phyloP scores from a whole-genome alignment of 768 basidiomycete genomes.

The Tubosaeta sp. region DNA sequence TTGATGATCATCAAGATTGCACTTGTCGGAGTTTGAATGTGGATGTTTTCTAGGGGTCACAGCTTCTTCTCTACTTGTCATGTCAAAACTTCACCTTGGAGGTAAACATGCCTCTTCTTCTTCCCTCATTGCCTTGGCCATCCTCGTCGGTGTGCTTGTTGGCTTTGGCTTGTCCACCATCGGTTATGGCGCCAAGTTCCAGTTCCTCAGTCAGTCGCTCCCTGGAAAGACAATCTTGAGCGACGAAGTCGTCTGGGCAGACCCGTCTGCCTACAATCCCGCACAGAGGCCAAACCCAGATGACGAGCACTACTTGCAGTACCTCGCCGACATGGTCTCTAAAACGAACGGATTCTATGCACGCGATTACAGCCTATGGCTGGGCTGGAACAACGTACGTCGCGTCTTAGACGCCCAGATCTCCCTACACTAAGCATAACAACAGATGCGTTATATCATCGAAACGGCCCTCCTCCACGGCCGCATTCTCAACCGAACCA shows the following conservation, averaged over 20 bases:
- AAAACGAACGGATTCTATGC: conserved; percentile 42
- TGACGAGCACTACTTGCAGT: conserved; percentile 26
- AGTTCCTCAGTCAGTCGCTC: conserved; percentile 13
- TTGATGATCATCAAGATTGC: not conserved
- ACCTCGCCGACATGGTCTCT: conserved; percentile 32
- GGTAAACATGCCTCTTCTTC: not conserved
- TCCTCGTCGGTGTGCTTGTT: conserved; percentile 27
- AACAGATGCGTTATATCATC: conserved; percentile 46
- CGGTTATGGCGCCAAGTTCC: conserved; percentile 11
- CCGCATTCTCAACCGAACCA: conserved; percentile 37
- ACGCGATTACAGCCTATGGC: conserved; percentile 43
- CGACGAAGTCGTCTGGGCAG: conserved; percentile 11
- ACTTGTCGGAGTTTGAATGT: too few species aligned
- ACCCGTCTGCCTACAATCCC: conserved; percentile 3
- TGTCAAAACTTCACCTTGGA: conserved; percentile 6
- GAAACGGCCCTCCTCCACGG: conserved; percentile 43
- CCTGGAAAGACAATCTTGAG: conserved; percentile 8
- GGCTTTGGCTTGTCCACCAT: conserved; percentile 23
- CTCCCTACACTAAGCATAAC: not conserved
- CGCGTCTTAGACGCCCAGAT: not conserved
- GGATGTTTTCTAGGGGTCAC: not conserved
- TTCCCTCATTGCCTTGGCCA: conserved; percentile 16
- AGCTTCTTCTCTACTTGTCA: not conserved
- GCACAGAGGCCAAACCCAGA: not conserved
- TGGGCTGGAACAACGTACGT: conserved; percentile 49